Percentiles rank a stretch among this genome's conserved stretches.
Conservation (phyloP, 192 early-diverging fungal genomes). For the Chytriomyces confervae region DNA sequence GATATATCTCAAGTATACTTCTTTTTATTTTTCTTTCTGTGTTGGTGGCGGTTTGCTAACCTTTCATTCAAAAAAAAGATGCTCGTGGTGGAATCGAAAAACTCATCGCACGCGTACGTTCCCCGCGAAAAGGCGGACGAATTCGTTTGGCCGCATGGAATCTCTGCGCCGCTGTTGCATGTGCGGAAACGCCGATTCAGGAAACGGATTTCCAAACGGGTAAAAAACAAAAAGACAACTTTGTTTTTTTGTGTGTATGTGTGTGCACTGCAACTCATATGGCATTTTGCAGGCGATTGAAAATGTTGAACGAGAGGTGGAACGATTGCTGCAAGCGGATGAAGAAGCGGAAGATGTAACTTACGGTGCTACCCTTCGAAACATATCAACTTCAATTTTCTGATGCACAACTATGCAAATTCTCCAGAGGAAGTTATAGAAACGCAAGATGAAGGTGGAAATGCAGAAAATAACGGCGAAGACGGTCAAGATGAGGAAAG, state of each 20-base stretch:
- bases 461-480: conserved; percentile 34
- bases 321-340: conserved; percentile 76
- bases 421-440: conserved; percentile 3
- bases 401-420: conserved; percentile 3
- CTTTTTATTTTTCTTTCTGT: not conserved
- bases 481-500: conserved; percentile 45
- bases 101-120: conserved; percentile 16
- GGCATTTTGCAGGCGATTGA: conserved; percentile 68
- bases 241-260: not conserved
- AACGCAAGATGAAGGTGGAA: conserved; percentile 17
- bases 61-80: conserved; percentile 45
- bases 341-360: conserved; percentile 71
- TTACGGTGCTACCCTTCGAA: conserved; percentile 57
- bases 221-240: conserved; percentile 19
- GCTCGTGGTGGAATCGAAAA: conserved; percentile 55
- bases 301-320: conserved; percentile 82
- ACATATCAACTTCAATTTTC: not conserved
- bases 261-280: not conserved
- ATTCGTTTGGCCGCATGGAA: conserved; percentile 78
- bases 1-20: conserved; percentile 78
- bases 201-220: conserved; percentile 78
- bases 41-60: conserved; percentile 2
- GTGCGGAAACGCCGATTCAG: conserved; percentile 80
- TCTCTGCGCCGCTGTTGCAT: conserved; percentile 76
- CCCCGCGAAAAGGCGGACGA: conserved; percentile 50